Evolutionary conservation across 768 basidiomycete species (phyloP).

Genomic region (Suillus occidentalis): DNA sequence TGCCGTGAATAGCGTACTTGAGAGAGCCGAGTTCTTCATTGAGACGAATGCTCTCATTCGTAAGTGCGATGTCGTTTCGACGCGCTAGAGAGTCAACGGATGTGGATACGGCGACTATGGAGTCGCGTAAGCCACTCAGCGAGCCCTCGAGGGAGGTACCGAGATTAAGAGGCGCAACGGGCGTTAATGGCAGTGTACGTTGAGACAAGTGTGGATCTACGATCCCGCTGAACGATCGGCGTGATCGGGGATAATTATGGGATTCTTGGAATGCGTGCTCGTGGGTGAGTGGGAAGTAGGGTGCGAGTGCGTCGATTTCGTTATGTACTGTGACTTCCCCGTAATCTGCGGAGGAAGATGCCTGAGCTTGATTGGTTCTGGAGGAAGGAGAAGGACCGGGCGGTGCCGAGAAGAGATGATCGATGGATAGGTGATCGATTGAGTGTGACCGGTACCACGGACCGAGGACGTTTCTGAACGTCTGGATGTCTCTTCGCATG

Average conservation of each 20-base stretch:
- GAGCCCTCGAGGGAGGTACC: constrained; percentile 65
- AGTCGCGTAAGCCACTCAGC: constrained; percentile 55
- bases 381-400: constrained; percentile 18
- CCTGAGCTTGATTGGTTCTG: constrained; percentile 18
- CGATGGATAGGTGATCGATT: constrained; percentile 12
- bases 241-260: constrained; percentile 16
- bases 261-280: constrained; percentile 14
- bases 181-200: constrained; percentile 31
- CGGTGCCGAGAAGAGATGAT: constrained; percentile 14
- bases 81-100: constrained; percentile 62
- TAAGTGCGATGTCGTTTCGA: constrained; percentile 62
- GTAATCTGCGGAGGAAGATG: constrained; percentile 15
- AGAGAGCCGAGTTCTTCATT: constrained; percentile 74
- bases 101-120: constrained; percentile 57
- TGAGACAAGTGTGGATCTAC: constrained; percentile 25
- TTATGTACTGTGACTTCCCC: constrained; percentile 16
- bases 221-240: constrained; percentile 17
- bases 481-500: constrained; percentile 56
- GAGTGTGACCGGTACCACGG: constrained; percentile 54
- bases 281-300: constrained; percentile 22
- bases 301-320: constrained; percentile 26
- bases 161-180: constrained; percentile 62
- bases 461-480: constrained; percentile 57
- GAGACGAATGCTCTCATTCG: constrained; percentile 69
- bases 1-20: constrained; percentile 67